Evolutionary conservation across 257 asterid genomes (phyloP).

Genomic region (Striga asiatica): DNA sequence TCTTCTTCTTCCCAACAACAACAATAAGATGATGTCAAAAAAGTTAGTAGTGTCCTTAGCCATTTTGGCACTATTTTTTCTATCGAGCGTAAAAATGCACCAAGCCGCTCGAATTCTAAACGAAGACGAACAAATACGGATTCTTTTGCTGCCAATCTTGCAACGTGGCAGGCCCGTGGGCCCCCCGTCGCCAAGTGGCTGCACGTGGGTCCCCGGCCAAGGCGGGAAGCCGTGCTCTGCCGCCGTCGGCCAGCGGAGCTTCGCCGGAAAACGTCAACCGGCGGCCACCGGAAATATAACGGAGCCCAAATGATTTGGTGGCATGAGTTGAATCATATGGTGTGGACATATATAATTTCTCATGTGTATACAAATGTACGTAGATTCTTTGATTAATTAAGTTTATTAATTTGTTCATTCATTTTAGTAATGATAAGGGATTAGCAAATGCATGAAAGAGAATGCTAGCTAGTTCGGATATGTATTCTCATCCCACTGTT

Average conservation of each 20-base stretch:
- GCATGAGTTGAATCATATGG: too few relatives aligned
- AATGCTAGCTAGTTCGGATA: too few relatives aligned
- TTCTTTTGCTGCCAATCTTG: neutral
- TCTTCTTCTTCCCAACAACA: neutral
- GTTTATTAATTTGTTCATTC: too few relatives aligned
- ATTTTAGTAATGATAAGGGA: too few relatives aligned
- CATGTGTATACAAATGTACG: too few relatives aligned
- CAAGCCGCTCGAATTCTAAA: neutral
- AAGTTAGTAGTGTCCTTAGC: neutral
- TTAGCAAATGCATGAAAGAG: too few relatives aligned
- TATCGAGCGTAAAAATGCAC: neutral
- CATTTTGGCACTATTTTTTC: neutral
- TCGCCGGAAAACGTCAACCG: conserved; percentile 11
- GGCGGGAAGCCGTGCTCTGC: conserved; percentile 17
- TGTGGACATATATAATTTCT: too few relatives aligned
- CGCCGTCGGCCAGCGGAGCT: conserved; percentile 26
- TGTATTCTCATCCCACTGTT: too few relatives aligned
- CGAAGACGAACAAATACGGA: neutral
- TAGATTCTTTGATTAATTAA: too few relatives aligned
- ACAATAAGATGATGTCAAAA: neutral
- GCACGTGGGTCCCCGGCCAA: conserved; percentile 10
- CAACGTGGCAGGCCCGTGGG: neutral
- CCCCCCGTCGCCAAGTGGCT: conserved; percentile 16
- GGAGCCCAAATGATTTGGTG: too few relatives aligned
- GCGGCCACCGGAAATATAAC: too few relatives aligned